Conservation (phyloP, 768 basidiomycete species). For the Hirschioporus abietinus region DNA sequence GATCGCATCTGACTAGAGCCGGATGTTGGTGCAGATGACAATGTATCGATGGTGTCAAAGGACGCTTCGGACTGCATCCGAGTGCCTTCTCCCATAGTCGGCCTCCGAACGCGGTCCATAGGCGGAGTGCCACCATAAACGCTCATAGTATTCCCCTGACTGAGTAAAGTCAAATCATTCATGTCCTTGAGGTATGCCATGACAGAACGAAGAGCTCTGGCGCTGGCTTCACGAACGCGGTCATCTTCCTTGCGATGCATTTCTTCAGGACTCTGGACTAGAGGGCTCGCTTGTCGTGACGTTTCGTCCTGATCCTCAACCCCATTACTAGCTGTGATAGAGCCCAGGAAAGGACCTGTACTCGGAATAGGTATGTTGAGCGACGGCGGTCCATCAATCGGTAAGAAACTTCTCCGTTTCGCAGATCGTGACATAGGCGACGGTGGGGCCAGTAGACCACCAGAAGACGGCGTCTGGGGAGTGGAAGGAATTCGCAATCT, state of each 20-base stretch:
- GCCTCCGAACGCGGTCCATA: slow-evolving; percentile 56
- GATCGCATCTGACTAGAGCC: slow-evolving; percentile 52
- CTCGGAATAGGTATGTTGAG: slow-evolving; percentile 61
- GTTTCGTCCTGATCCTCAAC: slow-evolving; percentile 28
- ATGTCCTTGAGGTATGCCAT: slow-evolving; percentile 97
- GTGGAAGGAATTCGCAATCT: slow-evolving; percentile 15
- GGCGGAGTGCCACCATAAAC: slow-evolving; percentile 45
- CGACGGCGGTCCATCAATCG: slow-evolving; percentile 64
- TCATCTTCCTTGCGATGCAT: slow-evolving; percentile 64
- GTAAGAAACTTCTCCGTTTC: slow-evolving; percentile 86
- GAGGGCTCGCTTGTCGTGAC: slow-evolving; percentile 27
- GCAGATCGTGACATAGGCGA: slow-evolving; percentile 44
- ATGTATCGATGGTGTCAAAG: slow-evolving; percentile 24
- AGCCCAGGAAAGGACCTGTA: slow-evolving; percentile 54
- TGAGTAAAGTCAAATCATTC: slow-evolving; percentile 79
- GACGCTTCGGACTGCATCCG: slow-evolving; percentile 46
- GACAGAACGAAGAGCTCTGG: slow-evolving; percentile 79
- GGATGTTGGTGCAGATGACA: slow-evolving; percentile 38
- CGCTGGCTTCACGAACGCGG: slow-evolving; percentile 62
- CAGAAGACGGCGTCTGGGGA: slow-evolving; percentile 12
- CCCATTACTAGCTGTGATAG: slow-evolving; percentile 37
- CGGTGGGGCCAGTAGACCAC: slow-evolving; percentile 36
- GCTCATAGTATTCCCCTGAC: slow-evolving; percentile 43
- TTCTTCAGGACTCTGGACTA: slow-evolving; percentile 44
- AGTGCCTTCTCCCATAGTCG: slow-evolving; percentile 56